A percentile compares a stretch with the other conserved stretches of the same genome.
phyloP scores from a whole-genome alignment of 1,284 basidiomycete species.

The Rhodotorula sp. region DNA sequence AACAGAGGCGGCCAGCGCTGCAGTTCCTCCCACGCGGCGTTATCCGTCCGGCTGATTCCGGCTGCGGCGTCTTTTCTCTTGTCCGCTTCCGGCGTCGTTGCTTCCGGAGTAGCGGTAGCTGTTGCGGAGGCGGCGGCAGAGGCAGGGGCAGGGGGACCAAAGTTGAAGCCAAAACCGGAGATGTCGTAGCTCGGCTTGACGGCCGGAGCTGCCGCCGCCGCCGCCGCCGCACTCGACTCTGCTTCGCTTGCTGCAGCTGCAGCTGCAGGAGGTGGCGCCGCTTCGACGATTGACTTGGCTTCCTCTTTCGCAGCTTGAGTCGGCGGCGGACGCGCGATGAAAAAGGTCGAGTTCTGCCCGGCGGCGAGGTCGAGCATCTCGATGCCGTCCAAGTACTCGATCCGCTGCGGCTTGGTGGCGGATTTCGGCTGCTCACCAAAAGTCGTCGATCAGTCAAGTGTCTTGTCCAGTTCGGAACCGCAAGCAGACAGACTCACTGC shows the following conservation, averaged over 20 bases:
- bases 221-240: constrained; percentile 46
- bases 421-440: constrained; percentile 65
- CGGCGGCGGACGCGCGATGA: constrained; percentile 57
- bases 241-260: constrained; percentile 43
- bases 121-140: neutral
- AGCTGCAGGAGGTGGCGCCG: constrained; percentile 1
- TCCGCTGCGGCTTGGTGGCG: constrained; percentile 75
- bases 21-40: constrained; percentile 55
- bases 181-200: constrained; percentile 31
- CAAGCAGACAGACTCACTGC: constrained; percentile 14
- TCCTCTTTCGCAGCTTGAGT: constrained; percentile 24
- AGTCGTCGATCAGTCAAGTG: too few species aligned
- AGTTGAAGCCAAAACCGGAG: constrained; percentile 38
- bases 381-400: constrained; percentile 69
- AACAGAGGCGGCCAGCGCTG: constrained; percentile 72
- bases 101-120: neutral
- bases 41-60: constrained; percentile 23
- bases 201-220: constrained; percentile 59
- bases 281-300: constrained; percentile 11
- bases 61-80: constrained; percentile 1
- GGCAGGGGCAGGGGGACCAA: constrained; percentile 13
- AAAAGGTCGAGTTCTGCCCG: constrained; percentile 79
- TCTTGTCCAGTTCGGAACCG: too few species aligned
- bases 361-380: constrained; percentile 77
- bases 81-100: neutral